Percentiles rank a stretch among this genome's conserved stretches.
phyloP scores from a whole-genome alignment of 2,329 filamentous ascomycete genomes.

The Knufia fluminis region DNA sequence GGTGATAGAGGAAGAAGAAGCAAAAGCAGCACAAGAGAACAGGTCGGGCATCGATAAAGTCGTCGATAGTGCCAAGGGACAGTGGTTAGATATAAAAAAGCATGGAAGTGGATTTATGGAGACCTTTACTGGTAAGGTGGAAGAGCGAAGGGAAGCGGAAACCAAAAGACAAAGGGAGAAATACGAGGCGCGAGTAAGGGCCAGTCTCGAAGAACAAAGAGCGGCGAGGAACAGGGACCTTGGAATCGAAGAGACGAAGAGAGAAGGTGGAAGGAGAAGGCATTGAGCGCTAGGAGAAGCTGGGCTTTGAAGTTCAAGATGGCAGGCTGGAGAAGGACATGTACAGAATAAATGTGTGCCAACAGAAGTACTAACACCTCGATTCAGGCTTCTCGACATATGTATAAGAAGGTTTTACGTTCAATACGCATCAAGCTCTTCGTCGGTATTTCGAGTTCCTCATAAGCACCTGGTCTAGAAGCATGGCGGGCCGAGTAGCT shows the following conservation, averaged over 20 bases:
- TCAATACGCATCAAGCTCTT: too few relatives aligned
- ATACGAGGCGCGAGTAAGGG: slow-evolving; percentile 1
- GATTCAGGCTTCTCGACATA: too few relatives aligned
- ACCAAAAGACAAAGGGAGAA: slow-evolving; percentile 26
- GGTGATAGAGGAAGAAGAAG: not conserved
- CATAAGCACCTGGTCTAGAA: too few relatives aligned
- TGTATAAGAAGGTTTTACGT: too few relatives aligned
- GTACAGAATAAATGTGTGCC: too few relatives aligned
- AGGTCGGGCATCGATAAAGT: slow-evolving; percentile 28
- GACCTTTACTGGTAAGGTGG: slow-evolving; percentile 22
- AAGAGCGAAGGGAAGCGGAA: slow-evolving; percentile 26
- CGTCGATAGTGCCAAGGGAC: slow-evolving; percentile 27
- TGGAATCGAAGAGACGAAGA: not conserved
- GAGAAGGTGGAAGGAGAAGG: not conserved
- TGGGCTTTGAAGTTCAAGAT: too few relatives aligned
- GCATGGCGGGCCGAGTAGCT: too few relatives aligned
- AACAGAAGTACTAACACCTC: too few relatives aligned
- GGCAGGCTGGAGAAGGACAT: too few relatives aligned
- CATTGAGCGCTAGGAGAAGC: too few relatives aligned
- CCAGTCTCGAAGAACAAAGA: not conserved
- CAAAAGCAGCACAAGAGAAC: slow-evolving; percentile 2
- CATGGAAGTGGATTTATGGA: slow-evolving; percentile 17
- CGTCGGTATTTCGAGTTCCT: too few relatives aligned
- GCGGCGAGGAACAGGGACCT: slow-evolving; percentile 1
- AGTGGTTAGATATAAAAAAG: slow-evolving; percentile 20